Percentiles rank a stretch among this genome's conserved stretches.
These are phyloP conservation scores for Sporothrix protearum DNA, from an alignment of 2,329 filamentous ascomycete species.

Conservation along the genomic window DNA sequence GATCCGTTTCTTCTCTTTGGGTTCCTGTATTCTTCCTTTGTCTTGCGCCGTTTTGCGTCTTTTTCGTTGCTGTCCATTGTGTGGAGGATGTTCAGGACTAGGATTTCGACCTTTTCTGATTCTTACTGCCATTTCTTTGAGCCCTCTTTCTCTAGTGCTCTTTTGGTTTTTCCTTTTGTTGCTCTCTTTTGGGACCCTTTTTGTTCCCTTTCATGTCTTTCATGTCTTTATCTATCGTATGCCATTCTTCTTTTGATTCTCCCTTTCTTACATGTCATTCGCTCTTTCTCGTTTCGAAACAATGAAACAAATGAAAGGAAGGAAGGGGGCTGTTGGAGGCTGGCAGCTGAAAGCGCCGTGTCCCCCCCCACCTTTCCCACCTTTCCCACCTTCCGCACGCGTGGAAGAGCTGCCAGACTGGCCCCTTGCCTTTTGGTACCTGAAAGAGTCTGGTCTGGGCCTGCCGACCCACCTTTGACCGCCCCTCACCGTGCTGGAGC, in stretches of 20 bases:
- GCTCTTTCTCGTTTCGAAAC: conserved; percentile 16
- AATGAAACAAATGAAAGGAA: conserved; percentile 8
- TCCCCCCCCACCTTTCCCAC: neutral
- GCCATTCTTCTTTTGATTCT: neutral
- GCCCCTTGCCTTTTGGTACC: neutral
- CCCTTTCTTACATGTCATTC: neutral
- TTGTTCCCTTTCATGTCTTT: neutral
- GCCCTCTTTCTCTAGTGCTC: no score
- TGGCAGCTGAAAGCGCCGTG: conserved; percentile 14
- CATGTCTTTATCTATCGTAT: neutral
- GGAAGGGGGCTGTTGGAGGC: neutral
- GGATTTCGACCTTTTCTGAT: neutral
- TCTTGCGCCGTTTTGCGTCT: neutral
- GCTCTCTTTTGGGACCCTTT: neutral
- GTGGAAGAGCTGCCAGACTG: conserved; percentile 1
- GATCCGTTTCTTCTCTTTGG: neutral
- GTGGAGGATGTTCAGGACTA: neutral
- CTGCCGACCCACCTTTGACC: neutral
- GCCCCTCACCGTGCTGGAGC: conserved; percentile 8
- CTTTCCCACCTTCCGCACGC: conserved; percentile 1
- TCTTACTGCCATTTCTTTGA: neutral
- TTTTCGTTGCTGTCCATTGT: neutral
- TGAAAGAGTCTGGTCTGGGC: conserved; percentile 6
- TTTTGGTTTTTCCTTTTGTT: neutral
- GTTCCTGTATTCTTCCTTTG: neutral